Evolutionary conservation across 2,329 filamentous ascomycete species (phyloP).

Genomic region (Fusarium papillatum): DNA sequence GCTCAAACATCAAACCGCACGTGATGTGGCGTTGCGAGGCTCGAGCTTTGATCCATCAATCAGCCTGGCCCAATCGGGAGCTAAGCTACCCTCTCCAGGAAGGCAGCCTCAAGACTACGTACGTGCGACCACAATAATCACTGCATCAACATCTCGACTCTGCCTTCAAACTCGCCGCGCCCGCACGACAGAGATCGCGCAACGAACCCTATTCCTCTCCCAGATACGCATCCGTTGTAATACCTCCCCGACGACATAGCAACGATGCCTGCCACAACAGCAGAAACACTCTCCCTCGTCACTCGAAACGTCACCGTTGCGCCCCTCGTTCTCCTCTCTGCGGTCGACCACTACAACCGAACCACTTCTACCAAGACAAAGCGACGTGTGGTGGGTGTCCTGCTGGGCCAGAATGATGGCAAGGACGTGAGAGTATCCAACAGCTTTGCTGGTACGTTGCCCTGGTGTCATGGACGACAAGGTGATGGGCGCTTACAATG

Average conservation of each 20-base stretch:
- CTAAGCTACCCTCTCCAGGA: constrained; percentile 45
- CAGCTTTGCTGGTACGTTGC: constrained; percentile 88
- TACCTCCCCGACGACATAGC: constrained; percentile 27
- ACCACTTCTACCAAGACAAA: constrained; percentile 88
- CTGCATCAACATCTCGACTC: constrained; percentile 37
- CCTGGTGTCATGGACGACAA: constrained; percentile 13
- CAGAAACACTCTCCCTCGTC: constrained; percentile 95
- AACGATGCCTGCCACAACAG: constrained; percentile 95
- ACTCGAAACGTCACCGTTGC: constrained; percentile 96
- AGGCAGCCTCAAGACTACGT: constrained; percentile 50
- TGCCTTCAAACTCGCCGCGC: constrained; percentile 28
- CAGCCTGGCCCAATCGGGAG: constrained; percentile 44
- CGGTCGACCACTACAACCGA: constrained; percentile 98
- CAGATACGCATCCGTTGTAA: constrained; percentile 31
- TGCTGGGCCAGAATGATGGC: constrained; percentile 96
- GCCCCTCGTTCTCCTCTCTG: constrained; percentile 96
- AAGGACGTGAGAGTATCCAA: constrained; percentile 98
- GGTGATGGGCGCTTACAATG: constrained; percentile 28
- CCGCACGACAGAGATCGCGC: constrained; percentile 33
- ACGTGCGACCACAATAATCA: constrained; percentile 43
- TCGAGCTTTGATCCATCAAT: constrained; percentile 28
- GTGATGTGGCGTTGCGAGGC: constrained; percentile 35
- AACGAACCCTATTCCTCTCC: constrained; percentile 18
- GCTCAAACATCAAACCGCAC: constrained; percentile 2
- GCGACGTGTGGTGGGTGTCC: constrained; percentile 92